Base-by-base conservation (phyloP, 1,284 basidiomycete species). In the Porogramme epimiltina region DNA sequence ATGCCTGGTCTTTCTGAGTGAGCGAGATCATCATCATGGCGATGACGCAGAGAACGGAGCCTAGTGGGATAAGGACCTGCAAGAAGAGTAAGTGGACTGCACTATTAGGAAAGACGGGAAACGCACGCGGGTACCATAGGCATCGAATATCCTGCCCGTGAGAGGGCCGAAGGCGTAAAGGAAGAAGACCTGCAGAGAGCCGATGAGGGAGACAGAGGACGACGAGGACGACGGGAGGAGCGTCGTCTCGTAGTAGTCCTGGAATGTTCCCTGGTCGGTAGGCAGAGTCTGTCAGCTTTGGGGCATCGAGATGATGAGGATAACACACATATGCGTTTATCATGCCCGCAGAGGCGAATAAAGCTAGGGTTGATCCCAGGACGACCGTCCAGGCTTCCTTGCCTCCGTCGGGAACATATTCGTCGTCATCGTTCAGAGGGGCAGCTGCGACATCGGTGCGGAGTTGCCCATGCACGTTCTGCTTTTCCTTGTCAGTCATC, bases 111-210 rank as follows among this genome's bases (percentile, higher is more conserved):
- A 51, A 16, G 40, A 5, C n/a, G n/a, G n/a, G n/a, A 20, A 13
- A 8, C 40, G 22, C 45, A 64, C 62, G 4, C 43, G 50, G 5
- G 63, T 55, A 11, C 55, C 64, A 56, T 73, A 57, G 9, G 71
- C 73, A 62, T 75, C 73, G 53, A 74, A 73, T 47, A 78, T 46
- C 41, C 61, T 47, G 18, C 70, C 71, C 4, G 67, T 57, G 36
- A 70, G 45, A 8, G 67, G 68, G 3, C 66, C 65, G 8, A 63
- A 55, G 2, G 61, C 64, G 47, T 71, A 77, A 42, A 75, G 67
- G 43, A 67, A 66, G 62, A 70, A 76, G 4, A 78, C 52, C 51
- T 77, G 76, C 15, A 78, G 51, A 6, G 76, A 73, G 2, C 75
- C 75, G 45, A 77, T 76, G 58, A 76, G 67, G 8, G 76, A 71